These are phyloP conservation scores for Panus rudis DNA, from an alignment of 768 basidiomycete species.

Conservation along the genomic window DNA sequence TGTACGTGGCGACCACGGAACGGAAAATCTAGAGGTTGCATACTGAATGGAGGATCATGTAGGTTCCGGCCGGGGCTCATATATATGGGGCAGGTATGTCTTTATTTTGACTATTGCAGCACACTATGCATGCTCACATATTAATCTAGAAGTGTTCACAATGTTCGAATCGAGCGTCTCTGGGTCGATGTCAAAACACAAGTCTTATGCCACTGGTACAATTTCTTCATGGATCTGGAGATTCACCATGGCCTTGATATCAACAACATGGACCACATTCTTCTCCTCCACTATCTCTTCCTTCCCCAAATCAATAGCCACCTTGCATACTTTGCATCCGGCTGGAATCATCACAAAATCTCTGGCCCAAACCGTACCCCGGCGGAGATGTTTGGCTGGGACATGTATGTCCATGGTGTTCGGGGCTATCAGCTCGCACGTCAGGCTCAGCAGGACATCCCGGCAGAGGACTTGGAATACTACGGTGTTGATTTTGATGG, in stretches of 20 bases:
- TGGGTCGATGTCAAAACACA: constrained; percentile 35
- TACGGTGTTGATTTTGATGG: constrained; percentile 20
- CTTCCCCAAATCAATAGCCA: constrained; percentile 23
- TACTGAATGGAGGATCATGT: constrained; percentile 14
- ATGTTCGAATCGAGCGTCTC: constrained; percentile 31
- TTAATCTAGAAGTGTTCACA: constrained; percentile 30
- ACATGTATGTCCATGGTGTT: constrained; percentile 25
- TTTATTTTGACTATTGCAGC: constrained; percentile 3
- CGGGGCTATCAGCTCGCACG: constrained; percentile 22
- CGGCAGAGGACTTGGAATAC: neutral
- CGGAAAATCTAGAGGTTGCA: constrained; percentile 22
- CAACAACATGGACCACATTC: constrained; percentile 26
- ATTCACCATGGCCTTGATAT: constrained; percentile 20
- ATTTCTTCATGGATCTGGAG: constrained; percentile 44
- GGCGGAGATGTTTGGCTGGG: constrained; percentile 25
- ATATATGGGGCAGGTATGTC: constrained; percentile 24
- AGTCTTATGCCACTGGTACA: too few relatives aligned
- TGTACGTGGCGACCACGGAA: constrained; percentile 24
- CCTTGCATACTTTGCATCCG: neutral
- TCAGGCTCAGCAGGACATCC: neutral
- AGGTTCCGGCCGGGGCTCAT: constrained; percentile 18
- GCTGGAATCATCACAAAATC: neutral
- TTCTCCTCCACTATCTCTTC: constrained; percentile 34
- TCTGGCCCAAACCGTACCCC: constrained; percentile 10
- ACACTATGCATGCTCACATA: neutral